A percentile compares a stretch with the other conserved stretches of the same genome.
These are phyloP conservation scores for Ustilago cynodontis DNA, from an alignment of 1,284 basidiomycete genomes.

Conservation along the genomic window DNA sequence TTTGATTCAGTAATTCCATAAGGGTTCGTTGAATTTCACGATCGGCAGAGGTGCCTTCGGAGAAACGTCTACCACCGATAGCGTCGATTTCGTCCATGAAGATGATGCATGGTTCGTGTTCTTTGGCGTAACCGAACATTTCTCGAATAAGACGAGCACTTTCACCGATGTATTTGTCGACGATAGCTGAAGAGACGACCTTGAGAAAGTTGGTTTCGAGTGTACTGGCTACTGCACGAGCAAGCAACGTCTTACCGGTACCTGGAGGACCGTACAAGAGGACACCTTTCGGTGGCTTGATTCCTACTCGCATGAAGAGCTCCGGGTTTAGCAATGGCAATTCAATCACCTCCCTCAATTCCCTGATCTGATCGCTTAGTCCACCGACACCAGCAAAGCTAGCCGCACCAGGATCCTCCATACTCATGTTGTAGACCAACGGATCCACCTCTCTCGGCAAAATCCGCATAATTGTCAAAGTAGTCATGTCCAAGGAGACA, in stretches of 20 bases:
- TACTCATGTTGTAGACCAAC: conserved; percentile 98
- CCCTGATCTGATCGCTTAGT: conserved; percentile 93
- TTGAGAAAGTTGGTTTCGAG: conserved; percentile 97
- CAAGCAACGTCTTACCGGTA: conserved; percentile 94
- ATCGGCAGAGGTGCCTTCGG: conserved; percentile 97
- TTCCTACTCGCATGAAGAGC: conserved; percentile 93
- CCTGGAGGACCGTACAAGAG: conserved; percentile 93
- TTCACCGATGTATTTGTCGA: conserved; percentile 99
- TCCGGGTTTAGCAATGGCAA: conserved; percentile 95
- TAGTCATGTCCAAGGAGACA: conserved; percentile 99
- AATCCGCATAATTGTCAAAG: conserved; percentile 95
- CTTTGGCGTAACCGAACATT: conserved; percentile 97
- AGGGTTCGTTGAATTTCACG: conserved; percentile 98
- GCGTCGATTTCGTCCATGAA: conserved; percentile 96
- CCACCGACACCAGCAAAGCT: conserved; percentile 98
- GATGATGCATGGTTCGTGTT: conserved; percentile 97
- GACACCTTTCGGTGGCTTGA: conserved; percentile 94
- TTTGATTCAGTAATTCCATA: conserved; percentile 99
- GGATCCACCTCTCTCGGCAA: conserved; percentile 98
- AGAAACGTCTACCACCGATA: conserved; percentile 80
- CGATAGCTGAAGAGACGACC: conserved; percentile 98
- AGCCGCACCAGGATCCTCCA: conserved; percentile 95
- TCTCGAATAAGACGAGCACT: conserved; percentile 92
- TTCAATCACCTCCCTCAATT: conserved; percentile 96
- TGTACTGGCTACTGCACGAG: conserved; percentile 94